These are phyloP conservation scores for Mucor lusitanicus DNA, from an alignment of 371 early-diverging fungal genomes.

Conservation along the genomic window DNA sequence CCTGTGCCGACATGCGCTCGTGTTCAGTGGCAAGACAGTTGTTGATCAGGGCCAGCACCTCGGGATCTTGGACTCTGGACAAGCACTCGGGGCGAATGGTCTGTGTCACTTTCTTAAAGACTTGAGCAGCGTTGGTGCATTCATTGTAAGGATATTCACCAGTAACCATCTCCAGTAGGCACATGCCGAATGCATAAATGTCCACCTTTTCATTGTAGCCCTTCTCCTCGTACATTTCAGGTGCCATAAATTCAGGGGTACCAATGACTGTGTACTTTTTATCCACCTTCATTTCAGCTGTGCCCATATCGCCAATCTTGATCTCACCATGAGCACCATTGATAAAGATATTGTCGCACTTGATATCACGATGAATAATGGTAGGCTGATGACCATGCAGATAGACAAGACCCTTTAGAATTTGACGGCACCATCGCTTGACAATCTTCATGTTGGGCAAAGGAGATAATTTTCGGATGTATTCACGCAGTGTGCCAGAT, in stretches of 20 bases:
- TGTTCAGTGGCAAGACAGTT: conserved; percentile 71
- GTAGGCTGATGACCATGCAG: conserved; percentile 76
- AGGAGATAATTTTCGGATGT: conserved; percentile 72
- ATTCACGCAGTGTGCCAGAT: conserved; percentile 82
- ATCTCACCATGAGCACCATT: conserved; percentile 78
- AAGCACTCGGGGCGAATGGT: conserved; percentile 67
- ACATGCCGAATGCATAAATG: conserved; percentile 95
- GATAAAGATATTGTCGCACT: conserved; percentile 74
- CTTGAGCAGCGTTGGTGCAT: conserved; percentile 85
- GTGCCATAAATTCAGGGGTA: conserved; percentile 92
- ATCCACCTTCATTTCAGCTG: conserved; percentile 68
- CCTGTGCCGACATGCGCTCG: conserved; percentile 70
- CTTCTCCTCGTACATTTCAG: conserved; percentile 89
- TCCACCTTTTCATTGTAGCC: conserved; percentile 89
- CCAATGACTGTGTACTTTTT: conserved; percentile 69
- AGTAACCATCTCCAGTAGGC: conserved; percentile 87
- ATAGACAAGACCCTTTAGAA: conserved; percentile 76
- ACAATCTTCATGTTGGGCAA: conserved; percentile 77
- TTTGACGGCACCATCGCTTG: conserved; percentile 72
- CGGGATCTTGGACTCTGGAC: conserved; percentile 66
- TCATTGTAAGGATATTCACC: conserved; percentile 90
- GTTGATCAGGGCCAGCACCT: conserved; percentile 74
- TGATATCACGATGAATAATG: conserved; percentile 82
- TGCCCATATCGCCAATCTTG: conserved; percentile 85
- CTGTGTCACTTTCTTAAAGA: conserved; percentile 81